phyloP scores from a whole-genome alignment of 1,284 basidiomycete species.

The Tremellales sp. region DNA sequence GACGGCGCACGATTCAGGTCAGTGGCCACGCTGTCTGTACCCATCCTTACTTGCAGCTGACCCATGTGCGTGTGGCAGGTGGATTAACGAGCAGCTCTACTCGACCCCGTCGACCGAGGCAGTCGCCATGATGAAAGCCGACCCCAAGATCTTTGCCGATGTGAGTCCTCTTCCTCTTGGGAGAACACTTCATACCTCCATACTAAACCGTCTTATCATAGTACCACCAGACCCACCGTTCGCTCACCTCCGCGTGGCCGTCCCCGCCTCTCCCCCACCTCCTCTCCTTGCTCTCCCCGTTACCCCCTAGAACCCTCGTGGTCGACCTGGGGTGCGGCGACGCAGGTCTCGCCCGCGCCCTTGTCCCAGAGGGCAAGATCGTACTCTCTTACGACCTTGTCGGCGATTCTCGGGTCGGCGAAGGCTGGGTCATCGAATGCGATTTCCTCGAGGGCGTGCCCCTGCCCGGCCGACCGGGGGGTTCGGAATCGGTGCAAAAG shows the following conservation, averaged over 20 bases:
- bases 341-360: conserved; percentile 73
- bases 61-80: conserved; percentile 51
- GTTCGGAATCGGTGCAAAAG: conserved; percentile 5
- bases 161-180: conserved; percentile 50
- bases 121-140: conserved; percentile 71
- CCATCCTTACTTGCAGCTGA: conserved; percentile 1
- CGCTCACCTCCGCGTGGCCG: conserved; percentile 86
- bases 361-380: conserved; percentile 63
- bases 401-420: conserved; percentile 57
- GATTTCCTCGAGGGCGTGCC: conserved; percentile 72
- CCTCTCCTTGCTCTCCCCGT: conserved; percentile 56
- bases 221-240: conserved; percentile 88
- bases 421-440: conserved; percentile 70
- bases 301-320: conserved; percentile 67
- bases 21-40: conserved; percentile 20
- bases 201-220: conserved; percentile 41
- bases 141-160: conserved; percentile 70
- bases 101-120: conserved; percentile 72
- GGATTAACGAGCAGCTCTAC: conserved; percentile 85
- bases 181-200: conserved; percentile 1
- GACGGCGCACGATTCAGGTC: conserved; percentile 82
- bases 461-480: conserved; percentile 69
- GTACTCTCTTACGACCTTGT: conserved; percentile 80
- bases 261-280: conserved; percentile 81
- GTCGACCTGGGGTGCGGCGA: conserved; percentile 96